Evolutionary conservation across 495 filamentous ascomycete species (phyloP).

Genomic region (Pseudotulostoma volvatum): DNA sequence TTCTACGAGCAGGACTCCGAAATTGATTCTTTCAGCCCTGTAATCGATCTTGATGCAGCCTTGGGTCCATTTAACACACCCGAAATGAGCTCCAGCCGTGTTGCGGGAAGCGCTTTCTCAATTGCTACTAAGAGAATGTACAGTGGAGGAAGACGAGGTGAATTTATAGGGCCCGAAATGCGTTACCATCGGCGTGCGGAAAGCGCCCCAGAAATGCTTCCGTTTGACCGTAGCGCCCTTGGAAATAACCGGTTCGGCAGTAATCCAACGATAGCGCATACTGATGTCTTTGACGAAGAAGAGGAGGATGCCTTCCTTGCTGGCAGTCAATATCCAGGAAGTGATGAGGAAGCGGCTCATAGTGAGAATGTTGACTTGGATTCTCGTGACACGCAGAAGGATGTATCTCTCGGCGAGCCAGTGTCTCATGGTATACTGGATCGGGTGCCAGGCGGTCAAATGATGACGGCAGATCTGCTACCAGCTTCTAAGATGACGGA

Average conservation of each 20-base stretch:
- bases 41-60: slow-evolving; percentile 94
- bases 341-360: slow-evolving; percentile 6
- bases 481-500: not conserved
- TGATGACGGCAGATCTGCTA: slow-evolving; percentile 1
- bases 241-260: slow-evolving; percentile 41
- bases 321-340: slow-evolving; percentile 18
- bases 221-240: slow-evolving; percentile 54
- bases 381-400: not conserved
- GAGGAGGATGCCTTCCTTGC: slow-evolving; percentile 59
- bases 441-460: slow-evolving; percentile 2
- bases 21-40: slow-evolving; percentile 48
- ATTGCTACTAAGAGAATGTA: slow-evolving; percentile 65
- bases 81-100: slow-evolving; percentile 26
- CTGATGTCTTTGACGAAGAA: slow-evolving; percentile 90
- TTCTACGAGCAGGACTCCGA: slow-evolving; percentile 31
- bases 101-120: slow-evolving; percentile 38
- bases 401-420: slow-evolving; percentile 3
- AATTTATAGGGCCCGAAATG: slow-evolving; percentile 67
- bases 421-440: not conserved
- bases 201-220: slow-evolving; percentile 76
- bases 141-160: slow-evolving; percentile 58
- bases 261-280: slow-evolving; percentile 51
- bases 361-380: not conserved
- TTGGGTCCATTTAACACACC: slow-evolving; percentile 84
- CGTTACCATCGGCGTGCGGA: slow-evolving; percentile 84